These are phyloP conservation scores for Neolentinus lepideus DNA, from an alignment of 1,284 basidiomycete genomes.

Conservation along the genomic window DNA sequence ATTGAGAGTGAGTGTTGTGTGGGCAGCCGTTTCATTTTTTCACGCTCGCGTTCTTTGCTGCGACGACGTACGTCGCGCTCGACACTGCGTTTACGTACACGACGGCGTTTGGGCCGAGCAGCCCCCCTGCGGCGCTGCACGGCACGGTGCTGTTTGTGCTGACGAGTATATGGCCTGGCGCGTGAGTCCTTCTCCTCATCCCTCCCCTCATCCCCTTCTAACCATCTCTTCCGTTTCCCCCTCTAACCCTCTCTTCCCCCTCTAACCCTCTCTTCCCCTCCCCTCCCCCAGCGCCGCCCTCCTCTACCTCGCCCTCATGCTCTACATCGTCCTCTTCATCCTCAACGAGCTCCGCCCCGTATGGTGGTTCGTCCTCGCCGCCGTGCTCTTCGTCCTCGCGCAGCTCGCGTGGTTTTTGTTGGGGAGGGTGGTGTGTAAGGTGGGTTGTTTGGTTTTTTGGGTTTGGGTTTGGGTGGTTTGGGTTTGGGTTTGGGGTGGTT, in stretches of 20 bases:
- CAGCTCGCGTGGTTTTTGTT: conserved; percentile 78
- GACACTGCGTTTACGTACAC: conserved; percentile 69
- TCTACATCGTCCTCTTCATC: conserved; percentile 64
- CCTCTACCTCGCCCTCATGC: conserved; percentile 64
- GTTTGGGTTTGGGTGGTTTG: no score
- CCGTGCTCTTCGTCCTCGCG: conserved; percentile 61
- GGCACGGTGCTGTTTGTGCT: conserved; percentile 73
- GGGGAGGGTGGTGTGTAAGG: conserved; percentile 68
- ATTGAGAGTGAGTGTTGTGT: no score
- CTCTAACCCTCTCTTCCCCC: no score
- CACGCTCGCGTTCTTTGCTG: conserved; percentile 54
- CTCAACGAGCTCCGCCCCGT: conserved; percentile 71
- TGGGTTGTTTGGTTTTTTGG: no score
- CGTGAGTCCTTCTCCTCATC: conserved; percentile 37
- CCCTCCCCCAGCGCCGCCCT: conserved; percentile 49
- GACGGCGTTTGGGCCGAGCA: conserved; percentile 47
- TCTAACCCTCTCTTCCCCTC: no score
- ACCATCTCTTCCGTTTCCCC: no score
- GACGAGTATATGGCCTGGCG: conserved; percentile 79
- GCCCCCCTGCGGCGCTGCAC: conserved; percentile 45
- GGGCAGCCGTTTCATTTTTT: conserved; percentile 65
- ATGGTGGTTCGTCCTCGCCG: conserved; percentile 60
- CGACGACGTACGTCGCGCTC: conserved; percentile 71
- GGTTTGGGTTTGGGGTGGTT: no score
- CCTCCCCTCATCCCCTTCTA: conserved; percentile 6